phyloP scores from a whole-genome alignment of 2,329 filamentous ascomycete genomes.

The Neofusicoccum kwambonambiense region DNA sequence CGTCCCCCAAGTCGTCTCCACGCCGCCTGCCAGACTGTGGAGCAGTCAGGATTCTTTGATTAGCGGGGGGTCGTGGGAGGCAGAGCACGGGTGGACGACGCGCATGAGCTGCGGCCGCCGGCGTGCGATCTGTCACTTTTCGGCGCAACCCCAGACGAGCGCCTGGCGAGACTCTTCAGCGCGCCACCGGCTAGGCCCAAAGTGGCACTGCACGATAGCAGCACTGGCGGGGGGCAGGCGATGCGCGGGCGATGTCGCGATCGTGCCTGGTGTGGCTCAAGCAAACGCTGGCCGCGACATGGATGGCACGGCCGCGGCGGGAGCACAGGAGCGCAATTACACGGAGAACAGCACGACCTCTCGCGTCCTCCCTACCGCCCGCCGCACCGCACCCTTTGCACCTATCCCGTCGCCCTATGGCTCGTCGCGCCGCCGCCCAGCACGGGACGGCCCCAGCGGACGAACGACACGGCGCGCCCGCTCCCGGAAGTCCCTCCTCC shows the following conservation, averaged over 20 bases:
- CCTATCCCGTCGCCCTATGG: background rate
- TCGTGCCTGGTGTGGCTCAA: background rate
- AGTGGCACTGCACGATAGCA: conserved; percentile 18
- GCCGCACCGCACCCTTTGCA: background rate
- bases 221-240: background rate
- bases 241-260: background rate
- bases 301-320: too few relatives aligned
- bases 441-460: conserved; percentile 7
- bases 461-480: conserved; percentile 4
- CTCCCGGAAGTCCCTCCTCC: conserved; percentile 5
- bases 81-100: background rate
- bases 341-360: background rate
- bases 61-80: background rate
- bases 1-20: conserved; percentile 13
- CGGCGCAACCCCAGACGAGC: background rate
- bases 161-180: background rate
- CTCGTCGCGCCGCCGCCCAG: conserved; percentile 9
- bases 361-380: background rate
- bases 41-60: conserved; percentile 12
- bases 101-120: background rate
- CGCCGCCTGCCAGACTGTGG: background rate
- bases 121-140: conserved; percentile 16
- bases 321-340: too few relatives aligned
- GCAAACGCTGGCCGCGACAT: too few relatives aligned
- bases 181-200: background rate